These are phyloP conservation scores for Stenogyne calaminthoides DNA, from an alignment of 305 asterid species.

Conservation along the genomic window DNA sequence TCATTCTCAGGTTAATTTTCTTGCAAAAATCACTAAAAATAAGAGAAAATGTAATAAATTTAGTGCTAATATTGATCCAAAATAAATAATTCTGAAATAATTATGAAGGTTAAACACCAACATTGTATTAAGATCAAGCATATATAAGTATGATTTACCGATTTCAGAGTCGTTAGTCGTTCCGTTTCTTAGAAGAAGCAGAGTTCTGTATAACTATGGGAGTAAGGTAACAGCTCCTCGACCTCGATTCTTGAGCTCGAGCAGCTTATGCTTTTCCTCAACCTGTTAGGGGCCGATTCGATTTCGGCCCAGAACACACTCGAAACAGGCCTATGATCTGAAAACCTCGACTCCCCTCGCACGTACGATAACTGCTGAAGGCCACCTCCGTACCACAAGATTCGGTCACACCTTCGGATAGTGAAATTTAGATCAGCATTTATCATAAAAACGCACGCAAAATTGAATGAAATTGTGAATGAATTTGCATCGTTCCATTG, in stretches of 20 bases:
- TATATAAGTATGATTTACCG: conserved; percentile 14
- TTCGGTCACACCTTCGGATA: conserved; percentile 89
- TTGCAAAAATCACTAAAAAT: conserved; percentile 24
- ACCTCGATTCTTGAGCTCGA: conserved; percentile 88
- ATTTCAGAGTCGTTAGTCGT: conserved; percentile 23
- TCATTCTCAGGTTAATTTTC: conserved; percentile 43
- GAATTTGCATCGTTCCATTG: background rate
- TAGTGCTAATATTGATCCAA: background rate
- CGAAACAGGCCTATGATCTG: conserved; percentile 97
- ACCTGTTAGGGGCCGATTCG: conserved; percentile 79
- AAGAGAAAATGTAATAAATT: conserved; percentile 21
- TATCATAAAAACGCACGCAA: background rate
- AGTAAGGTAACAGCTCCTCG: conserved; percentile 91
- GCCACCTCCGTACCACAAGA: conserved; percentile 91
- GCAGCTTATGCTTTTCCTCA: conserved; percentile 87
- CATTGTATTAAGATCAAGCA: background rate
- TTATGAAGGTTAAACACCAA: background rate
- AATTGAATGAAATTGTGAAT: background rate
- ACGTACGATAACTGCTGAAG: conserved; percentile 88
- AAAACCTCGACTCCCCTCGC: conserved; percentile 90
- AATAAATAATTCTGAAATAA: background rate
- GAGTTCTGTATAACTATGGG: conserved; percentile 95
- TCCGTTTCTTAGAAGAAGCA: conserved; percentile 65
- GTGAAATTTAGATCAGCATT: conserved; percentile 37
- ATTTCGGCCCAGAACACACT: conserved; percentile 95